phyloP scores from a whole-genome alignment of 169 alveolate species.

The Miamiensis avidus region DNA sequence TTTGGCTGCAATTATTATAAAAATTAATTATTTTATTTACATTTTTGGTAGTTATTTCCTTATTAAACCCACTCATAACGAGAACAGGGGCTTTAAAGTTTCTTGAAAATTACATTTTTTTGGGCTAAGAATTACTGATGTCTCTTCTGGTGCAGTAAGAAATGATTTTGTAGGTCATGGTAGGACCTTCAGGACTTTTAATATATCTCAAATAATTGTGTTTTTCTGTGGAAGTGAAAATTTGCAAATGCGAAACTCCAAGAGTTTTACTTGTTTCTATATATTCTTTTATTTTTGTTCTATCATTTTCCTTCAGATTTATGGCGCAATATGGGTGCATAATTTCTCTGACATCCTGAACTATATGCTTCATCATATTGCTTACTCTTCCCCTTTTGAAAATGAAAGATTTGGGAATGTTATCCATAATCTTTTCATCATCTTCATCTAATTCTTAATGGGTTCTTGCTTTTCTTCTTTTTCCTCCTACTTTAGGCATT shows the following conservation, averaged over 20 bases:
- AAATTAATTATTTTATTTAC: neutral
- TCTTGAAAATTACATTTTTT: conserved; percentile 55
- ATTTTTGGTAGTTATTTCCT: conserved; percentile 1
- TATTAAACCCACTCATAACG: conserved; percentile 80
- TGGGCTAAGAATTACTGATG: conserved; percentile 52
- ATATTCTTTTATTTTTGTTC: conserved; percentile 79
- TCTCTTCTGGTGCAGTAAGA: conserved; percentile 72
- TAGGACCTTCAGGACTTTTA: conserved; percentile 86
- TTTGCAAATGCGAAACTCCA: conserved; percentile 81
- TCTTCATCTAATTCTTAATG: conserved; percentile 78
- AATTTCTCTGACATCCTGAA: conserved; percentile 71
- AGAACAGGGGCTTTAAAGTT: conserved; percentile 70
- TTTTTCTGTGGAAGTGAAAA: conserved; percentile 76
- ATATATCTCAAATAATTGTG: conserved; percentile 73
- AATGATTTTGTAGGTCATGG: conserved; percentile 76
- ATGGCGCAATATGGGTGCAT: conserved; percentile 84
- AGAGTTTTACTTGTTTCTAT: conserved; percentile 68
- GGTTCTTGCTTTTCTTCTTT: conserved; percentile 81
- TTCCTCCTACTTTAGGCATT: conserved; percentile 88
- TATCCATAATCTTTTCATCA: conserved; percentile 44
- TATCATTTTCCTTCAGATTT: conserved; percentile 71
- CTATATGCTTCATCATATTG: conserved; percentile 52
- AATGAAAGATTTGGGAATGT: conserved; percentile 61
- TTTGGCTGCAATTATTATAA: no score
- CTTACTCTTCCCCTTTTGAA: conserved; percentile 82